Evolutionary conservation across 176 grass and related monocot genomes (phyloP).

Genomic region (Chrysopogon serrulatus): DNA sequence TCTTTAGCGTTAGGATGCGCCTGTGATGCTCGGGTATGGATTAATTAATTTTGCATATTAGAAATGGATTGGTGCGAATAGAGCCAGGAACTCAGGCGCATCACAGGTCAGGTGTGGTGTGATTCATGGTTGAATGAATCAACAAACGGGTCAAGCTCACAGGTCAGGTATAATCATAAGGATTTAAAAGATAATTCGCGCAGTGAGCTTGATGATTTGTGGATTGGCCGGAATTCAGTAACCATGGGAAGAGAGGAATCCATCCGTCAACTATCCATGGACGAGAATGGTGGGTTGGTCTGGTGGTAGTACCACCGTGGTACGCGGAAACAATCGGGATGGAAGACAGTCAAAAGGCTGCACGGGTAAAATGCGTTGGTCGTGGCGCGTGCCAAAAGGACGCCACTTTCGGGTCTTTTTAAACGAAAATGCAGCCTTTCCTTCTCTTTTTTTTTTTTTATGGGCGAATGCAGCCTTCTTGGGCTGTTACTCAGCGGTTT

Average conservation of each 20-base stretch:
- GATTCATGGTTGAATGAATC: background rate
- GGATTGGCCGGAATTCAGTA: background rate
- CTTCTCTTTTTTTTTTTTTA: background rate
- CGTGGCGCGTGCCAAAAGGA: constrained; percentile 15
- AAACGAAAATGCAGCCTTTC: background rate
- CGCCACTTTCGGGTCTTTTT: constrained; percentile 17
- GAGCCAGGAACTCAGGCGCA: too few species aligned
- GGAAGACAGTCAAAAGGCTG: background rate
- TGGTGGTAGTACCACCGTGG: too few species aligned
- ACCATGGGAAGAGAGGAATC: background rate
- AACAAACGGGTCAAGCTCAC: background rate
- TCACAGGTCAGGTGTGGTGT: too few species aligned
- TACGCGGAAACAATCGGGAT: background rate
- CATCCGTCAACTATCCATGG: background rate
- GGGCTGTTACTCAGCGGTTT: background rate
- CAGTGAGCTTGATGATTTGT: background rate
- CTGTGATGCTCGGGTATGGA: too few species aligned
- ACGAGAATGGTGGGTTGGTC: background rate
- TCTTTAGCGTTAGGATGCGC: too few species aligned
- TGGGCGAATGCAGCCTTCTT: background rate
- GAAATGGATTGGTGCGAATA: background rate
- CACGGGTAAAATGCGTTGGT: background rate
- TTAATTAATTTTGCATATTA: background rate
- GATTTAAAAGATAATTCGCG: background rate
- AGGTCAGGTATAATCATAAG: background rate